Base-by-base conservation (phyloP, 306 rosid genomes). In the Pterocarpus santalinus region DNA sequence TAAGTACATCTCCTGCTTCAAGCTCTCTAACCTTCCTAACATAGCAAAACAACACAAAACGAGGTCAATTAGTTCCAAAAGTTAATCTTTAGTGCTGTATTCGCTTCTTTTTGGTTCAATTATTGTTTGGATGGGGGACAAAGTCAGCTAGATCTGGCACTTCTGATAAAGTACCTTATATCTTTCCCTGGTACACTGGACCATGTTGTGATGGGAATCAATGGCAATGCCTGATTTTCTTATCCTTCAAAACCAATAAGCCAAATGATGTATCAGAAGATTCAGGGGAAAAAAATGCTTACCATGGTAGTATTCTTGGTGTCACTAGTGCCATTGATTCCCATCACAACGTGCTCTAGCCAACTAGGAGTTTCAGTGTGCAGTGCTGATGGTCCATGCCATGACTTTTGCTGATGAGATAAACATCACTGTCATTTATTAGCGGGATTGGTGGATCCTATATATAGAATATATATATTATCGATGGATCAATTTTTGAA, bases 121-220 rank as follows among this genome's bases (percentile, higher is more conserved):
- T 67, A 15, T 43, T 43, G 47, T 43, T 22, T 43, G 47, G 47
- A 8, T 43, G 6, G 47, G 47, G 6, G 47, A 4, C 47, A 43
- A 43, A 43, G 8, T 43, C 47, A 43, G 47, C 7, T 43, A 43
- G 47, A 43, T 43, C 47, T 5, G 14, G 11, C 65, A 65, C 32
- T 77, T 38, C 0, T 53, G 55, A 41, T 7, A 22, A 69, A 44
- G 30, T 44, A 33, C 4, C 33, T 7, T 16, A 9, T 13, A 12
- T 38, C 17, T 22, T 62, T 82, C 73, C 85, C 58, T 0, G 12
- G 52, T 44, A 43, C 79, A 72, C 13, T 65, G 38, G 70, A 73
- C 47, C 86, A 83, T 14, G 83, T 83, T 83, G 86, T 83, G 86
- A 83, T 83, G 80, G 78, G 80, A 83, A 83, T 83, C 86, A 83